A percentile compares a stretch with the other conserved stretches of the same genome.
These are phyloP conservation scores for Sugiyamaella valdiviana DNA, from an alignment of 805 yeast species.

Conservation along the genomic window DNA sequence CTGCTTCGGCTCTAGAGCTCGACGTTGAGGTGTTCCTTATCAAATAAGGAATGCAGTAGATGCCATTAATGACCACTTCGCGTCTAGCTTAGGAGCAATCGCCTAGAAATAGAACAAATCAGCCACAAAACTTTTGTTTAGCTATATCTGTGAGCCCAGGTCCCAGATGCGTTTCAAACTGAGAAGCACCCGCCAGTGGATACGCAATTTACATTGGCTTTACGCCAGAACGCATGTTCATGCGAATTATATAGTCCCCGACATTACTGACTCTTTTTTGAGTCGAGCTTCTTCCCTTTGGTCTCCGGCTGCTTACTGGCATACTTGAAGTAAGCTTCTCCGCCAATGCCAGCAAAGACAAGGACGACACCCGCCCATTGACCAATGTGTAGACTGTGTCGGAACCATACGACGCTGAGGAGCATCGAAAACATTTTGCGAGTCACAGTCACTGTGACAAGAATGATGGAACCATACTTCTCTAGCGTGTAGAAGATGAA, in stretches of 20 bases:
- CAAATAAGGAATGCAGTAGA: not conserved
- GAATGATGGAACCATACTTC: conserved; percentile 72
- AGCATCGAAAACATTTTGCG: conserved; percentile 95
- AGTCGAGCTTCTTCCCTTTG: too few relatives aligned
- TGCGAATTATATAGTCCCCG: too few relatives aligned
- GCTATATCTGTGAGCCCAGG: too few relatives aligned
- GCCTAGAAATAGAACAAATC: too few relatives aligned
- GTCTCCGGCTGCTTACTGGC: conserved; percentile 1
- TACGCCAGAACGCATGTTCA: too few relatives aligned
- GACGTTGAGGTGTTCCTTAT: conserved; percentile 76
- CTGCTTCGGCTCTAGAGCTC: conserved; percentile 86
- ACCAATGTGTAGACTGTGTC: conserved; percentile 54
- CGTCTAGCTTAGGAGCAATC: too few relatives aligned
- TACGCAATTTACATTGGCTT: too few relatives aligned
- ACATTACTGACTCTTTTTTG: too few relatives aligned
- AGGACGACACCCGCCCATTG: conserved; percentile 78
- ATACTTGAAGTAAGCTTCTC: conserved; percentile 59
- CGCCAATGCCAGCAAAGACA: conserved; percentile 81
- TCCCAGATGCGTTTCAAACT: too few relatives aligned
- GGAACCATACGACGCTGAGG: conserved; percentile 76
- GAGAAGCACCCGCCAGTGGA: too few relatives aligned
- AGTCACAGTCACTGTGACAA: conserved; percentile 92
- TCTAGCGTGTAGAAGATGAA: conserved; percentile 83
- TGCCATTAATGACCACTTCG: not conserved
- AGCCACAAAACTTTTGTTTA: too few relatives aligned